These are phyloP conservation scores for Solanum piurae DNA, from an alignment of 257 asterid species.

Conservation along the genomic window DNA sequence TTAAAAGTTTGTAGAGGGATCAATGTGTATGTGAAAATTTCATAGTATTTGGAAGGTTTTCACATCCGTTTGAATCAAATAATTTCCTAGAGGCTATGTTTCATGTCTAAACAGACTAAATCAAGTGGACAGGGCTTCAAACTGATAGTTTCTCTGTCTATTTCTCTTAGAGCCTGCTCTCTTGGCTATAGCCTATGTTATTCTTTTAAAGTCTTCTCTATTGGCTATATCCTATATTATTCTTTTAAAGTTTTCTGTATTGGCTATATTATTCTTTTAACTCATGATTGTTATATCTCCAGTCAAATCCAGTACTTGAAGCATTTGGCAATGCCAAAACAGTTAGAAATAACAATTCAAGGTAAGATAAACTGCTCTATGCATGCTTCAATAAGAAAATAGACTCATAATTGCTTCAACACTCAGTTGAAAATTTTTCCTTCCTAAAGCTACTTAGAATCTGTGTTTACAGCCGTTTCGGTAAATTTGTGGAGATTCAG, in stretches of 20 bases:
- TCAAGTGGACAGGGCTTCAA: not conserved
- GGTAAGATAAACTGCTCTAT: conserved; percentile 31
- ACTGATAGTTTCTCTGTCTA: not conserved
- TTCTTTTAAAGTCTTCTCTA: not conserved
- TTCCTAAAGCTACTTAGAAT: not conserved
- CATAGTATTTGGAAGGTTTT: not conserved
- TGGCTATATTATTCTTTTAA: not conserved
- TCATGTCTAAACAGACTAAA: not conserved
- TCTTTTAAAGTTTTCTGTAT: not conserved
- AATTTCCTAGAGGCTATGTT: not conserved
- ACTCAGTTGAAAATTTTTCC: not conserved
- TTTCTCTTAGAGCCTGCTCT: not conserved
- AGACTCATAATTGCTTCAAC: not conserved
- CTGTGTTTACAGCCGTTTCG: conserved; percentile 73
- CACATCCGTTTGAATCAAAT: not conserved
- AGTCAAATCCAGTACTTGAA: conserved; percentile 98
- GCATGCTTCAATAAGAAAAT: not conserved
- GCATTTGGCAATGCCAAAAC: conserved; percentile 99
- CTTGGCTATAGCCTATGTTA: not conserved
- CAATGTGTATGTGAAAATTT: not conserved
- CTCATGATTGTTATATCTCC: conserved; percentile 21
- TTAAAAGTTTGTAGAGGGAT: not conserved
- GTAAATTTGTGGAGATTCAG: conserved; percentile 95
- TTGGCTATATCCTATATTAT: not conserved
- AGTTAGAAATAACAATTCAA: conserved; percentile 93